A percentile compares a stretch with the other conserved stretches of the same genome.
These are phyloP conservation scores for Penicillium coprophilum DNA, from an alignment of 495 filamentous ascomycete species.

Conservation along the genomic window DNA sequence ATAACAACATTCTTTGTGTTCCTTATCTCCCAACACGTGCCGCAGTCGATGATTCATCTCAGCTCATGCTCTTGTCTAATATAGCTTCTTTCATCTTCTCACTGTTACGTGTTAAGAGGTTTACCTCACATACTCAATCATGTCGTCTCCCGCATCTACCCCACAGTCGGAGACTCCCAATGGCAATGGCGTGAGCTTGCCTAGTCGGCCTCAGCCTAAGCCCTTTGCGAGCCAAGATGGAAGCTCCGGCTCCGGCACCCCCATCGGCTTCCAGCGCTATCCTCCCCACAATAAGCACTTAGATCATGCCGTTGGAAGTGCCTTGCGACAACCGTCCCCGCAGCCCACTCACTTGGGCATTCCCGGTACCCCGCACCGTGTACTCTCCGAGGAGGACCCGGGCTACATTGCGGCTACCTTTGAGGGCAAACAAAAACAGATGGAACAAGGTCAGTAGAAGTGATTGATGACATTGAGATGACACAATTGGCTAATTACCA, in stretches of 20 bases:
- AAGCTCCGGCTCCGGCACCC: constrained; percentile 44
- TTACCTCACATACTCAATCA: constrained; percentile 18
- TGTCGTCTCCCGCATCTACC: constrained; percentile 41
- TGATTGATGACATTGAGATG: background rate
- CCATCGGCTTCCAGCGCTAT: constrained; percentile 49
- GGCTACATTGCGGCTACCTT: constrained; percentile 96
- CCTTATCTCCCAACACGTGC: constrained; percentile 9
- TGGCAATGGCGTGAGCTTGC: constrained; percentile 25
- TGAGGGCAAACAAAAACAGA: constrained; percentile 90
- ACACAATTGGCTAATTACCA: constrained; percentile 10
- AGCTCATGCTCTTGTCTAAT: constrained; percentile 14
- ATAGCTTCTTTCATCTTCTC: constrained; percentile 21
- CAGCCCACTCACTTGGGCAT: constrained; percentile 87
- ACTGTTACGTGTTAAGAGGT: constrained; percentile 18
- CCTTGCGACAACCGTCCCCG: constrained; percentile 73
- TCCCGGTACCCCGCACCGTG: constrained; percentile 59
- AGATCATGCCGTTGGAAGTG: constrained; percentile 58
- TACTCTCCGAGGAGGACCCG: constrained; percentile 85
- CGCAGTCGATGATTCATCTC: constrained; percentile 3
- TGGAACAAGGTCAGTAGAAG: constrained; percentile 69
- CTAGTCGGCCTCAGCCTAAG: constrained; percentile 38
- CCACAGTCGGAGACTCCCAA: constrained; percentile 36
- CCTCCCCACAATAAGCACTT: constrained; percentile 60
- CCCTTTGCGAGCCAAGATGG: constrained; percentile 38
- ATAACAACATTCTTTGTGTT: constrained; percentile 11